phyloP scores from a whole-genome alignment of 2,329 filamentous ascomycete genomes.

The Thielaviopsis musarum region DNA sequence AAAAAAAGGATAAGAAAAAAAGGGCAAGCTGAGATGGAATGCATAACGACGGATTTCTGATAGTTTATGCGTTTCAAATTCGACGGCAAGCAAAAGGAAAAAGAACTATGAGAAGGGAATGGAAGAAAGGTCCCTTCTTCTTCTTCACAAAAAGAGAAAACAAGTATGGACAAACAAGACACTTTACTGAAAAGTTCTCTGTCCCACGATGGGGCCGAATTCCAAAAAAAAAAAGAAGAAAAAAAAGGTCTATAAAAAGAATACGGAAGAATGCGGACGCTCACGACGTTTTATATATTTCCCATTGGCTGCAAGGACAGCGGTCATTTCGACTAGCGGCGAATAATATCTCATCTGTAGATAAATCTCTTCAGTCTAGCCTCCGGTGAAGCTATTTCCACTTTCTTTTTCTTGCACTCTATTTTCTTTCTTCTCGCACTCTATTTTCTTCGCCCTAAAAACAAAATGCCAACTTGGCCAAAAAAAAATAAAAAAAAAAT shows the following conservation, averaged over 20 bases:
- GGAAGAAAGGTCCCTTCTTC: too few species aligned
- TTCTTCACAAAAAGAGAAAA: too few species aligned
- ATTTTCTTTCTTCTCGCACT: too few species aligned
- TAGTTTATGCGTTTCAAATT: neutral
- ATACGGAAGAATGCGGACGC: neutral
- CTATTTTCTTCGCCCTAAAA: too few species aligned
- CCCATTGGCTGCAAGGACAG: too few species aligned
- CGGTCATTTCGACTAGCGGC: neutral
- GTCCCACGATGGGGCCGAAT: neutral
- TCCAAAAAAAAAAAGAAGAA: neutral
- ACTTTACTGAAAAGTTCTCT: neutral
- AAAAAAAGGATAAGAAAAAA: neutral
- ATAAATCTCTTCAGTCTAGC: neutral
- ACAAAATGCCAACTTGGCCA: neutral
- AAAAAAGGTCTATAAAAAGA: neutral
- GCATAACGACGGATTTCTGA: neutral
- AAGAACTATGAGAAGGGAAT: conserved; percentile 1
- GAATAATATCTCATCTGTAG: neutral
- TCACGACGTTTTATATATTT: neutral
- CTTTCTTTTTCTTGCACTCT: too few species aligned
- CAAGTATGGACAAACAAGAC: too few species aligned
- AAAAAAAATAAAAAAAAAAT: neutral
- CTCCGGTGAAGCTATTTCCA: neutral
- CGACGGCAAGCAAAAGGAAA: neutral
- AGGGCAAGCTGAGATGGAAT: neutral